Percentiles rank a stretch among this genome's conserved stretches.
Evolutionary conservation across 2,329 filamentous ascomycete genomes (phyloP).

Genomic region (Fusarium domesticum): DNA sequence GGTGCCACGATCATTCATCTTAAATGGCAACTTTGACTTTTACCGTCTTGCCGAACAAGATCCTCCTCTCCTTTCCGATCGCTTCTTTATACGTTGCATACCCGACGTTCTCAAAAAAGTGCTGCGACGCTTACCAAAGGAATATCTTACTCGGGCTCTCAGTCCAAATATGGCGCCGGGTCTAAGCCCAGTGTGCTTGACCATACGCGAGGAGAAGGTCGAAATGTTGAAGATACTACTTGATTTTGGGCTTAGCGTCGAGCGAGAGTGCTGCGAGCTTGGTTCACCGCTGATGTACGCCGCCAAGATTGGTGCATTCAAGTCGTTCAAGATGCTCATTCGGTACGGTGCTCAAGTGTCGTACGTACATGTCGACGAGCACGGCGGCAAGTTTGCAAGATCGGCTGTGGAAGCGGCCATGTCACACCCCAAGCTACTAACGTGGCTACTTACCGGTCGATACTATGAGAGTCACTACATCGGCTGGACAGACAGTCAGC

Average conservation of each 20-base stretch:
- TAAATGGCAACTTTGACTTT: slow-evolving; percentile 24
- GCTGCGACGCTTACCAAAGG: slow-evolving; percentile 15
- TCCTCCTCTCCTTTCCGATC: slow-evolving; percentile 11
- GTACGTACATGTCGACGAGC: slow-evolving; percentile 9
- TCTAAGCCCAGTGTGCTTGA: slow-evolving; percentile 2
- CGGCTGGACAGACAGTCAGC: neutral
- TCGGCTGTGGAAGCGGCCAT: slow-evolving; percentile 15
- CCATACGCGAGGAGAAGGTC: slow-evolving; percentile 6
- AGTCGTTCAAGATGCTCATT: slow-evolving; percentile 20
- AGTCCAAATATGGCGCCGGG: slow-evolving; percentile 4
- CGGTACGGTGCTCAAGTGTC: slow-evolving; percentile 15
- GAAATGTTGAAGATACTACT: slow-evolving; percentile 11
- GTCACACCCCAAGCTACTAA: slow-evolving; percentile 12
- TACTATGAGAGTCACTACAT: slow-evolving; percentile 13
- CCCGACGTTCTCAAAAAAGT: slow-evolving; percentile 5
- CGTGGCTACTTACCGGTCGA: slow-evolving; percentile 20
- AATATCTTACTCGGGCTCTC: slow-evolving; percentile 10
- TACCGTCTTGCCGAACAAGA: slow-evolving; percentile 10
- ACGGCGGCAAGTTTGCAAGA: slow-evolving; percentile 7
- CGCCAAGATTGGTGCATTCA: slow-evolving; percentile 8
- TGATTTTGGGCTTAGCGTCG: slow-evolving; percentile 16
- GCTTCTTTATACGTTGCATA: neutral
- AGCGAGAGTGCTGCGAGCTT: slow-evolving; percentile 9
- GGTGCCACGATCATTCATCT: slow-evolving; percentile 1
- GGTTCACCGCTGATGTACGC: slow-evolving; percentile 26